Evolutionary conservation across 805 yeast species (phyloP), one percentile per base, ranked within the genome.

Genomic region (Phaffomyces antillensis): DNA sequence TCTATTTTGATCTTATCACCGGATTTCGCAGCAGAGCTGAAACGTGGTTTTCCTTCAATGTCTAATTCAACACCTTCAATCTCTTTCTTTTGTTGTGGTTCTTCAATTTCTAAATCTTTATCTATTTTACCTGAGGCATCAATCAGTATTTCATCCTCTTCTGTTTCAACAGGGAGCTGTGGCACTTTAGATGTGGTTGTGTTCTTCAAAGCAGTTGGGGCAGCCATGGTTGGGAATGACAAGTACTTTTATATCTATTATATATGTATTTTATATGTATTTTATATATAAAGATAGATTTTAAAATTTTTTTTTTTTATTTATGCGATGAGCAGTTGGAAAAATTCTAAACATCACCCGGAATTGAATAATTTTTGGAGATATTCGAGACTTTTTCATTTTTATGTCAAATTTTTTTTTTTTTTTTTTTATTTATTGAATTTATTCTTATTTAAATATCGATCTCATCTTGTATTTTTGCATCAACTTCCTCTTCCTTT

Each of bases 41-140:
- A 89, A 55, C 82, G 79, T 38, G 96, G 96, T 56, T 88, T 85
- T 37, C 98, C 98, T 45, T 79, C 76, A 52, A 85, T 90, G 64
- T 91, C 96, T 7, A 70, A 48, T 3, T 67, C 67, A 15, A 69
- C 67, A 15, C 66, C 66, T 39, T 52, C 54, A 3, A 50, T 43
- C 36, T 53, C 58, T 28, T 43, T 45, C 41, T 65, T 61, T 38
- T 52, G 56, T 15, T 48, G 51, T 24, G 45, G 57, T 46, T 43
- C 35, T 1, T 41, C 48, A 10, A 46, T 33, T 2, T 49, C 56
- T 15, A 46, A 49, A 17, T 45, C 50, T 4, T 45, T 34, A 25
- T 52, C 54, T 13, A 60, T 59, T 18, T 51, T 49, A 11, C 62
- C 65, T 11, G 56, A 61, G 7, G 71, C 73, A 32, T 65, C 70